phyloP scores from a whole-genome alignment of 2,329 filamentous ascomycete genomes.

The Colletotrichum sp. region DNA sequence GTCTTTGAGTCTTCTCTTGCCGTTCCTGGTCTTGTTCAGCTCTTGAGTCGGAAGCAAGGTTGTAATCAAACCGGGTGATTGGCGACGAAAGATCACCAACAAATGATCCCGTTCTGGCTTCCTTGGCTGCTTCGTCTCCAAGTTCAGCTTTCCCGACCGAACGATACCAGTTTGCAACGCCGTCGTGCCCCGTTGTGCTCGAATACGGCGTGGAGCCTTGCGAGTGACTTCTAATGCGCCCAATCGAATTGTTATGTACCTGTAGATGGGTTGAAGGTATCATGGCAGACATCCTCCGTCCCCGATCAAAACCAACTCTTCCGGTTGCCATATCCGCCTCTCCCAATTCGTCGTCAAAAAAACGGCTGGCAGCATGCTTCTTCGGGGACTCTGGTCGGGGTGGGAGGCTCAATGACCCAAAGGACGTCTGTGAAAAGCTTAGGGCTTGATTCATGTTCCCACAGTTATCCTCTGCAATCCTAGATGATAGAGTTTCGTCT shows the following conservation, averaged over 20 bases:
- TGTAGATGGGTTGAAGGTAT: neutral
- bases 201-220: too few relatives aligned
- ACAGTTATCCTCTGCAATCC: neutral
- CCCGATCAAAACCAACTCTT: neutral
- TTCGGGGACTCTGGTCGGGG: neutral
- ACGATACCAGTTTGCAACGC: too few relatives aligned
- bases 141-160: too few relatives aligned
- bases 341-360: neutral
- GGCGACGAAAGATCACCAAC: too few relatives aligned
- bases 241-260: neutral
- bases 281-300: neutral
- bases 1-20: too few relatives aligned
- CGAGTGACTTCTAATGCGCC: too few relatives aligned
- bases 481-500: neutral
- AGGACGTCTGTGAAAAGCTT: neutral
- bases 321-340: neutral
- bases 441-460: neutral
- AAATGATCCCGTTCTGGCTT: too few relatives aligned
- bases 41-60: too few relatives aligned
- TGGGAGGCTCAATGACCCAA: neutral
- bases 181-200: too few relatives aligned
- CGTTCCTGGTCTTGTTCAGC: too few relatives aligned
- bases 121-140: too few relatives aligned
- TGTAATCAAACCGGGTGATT: too few relatives aligned
- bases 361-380: neutral